phyloP scores from a whole-genome alignment of 2,329 filamentous ascomycete species.

The Didymosphaeria variabile region DNA sequence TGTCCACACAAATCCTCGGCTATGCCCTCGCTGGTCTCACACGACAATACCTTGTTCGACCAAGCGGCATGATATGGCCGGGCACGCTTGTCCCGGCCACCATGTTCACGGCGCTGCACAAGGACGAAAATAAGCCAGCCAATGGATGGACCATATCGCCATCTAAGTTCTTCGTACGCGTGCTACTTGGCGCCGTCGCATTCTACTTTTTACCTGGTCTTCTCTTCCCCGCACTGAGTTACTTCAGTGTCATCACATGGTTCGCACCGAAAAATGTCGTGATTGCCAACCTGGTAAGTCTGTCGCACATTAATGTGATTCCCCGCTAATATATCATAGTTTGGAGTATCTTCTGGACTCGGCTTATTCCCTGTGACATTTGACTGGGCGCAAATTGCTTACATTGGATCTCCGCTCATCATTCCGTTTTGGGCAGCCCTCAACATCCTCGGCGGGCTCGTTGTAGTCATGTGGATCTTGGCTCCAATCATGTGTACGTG shows the following conservation, averaged over 20 bases:
- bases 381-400: constrained; percentile 89
- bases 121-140: constrained; percentile 81
- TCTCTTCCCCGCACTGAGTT: constrained; percentile 83
- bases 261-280: constrained; percentile 88
- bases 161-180: constrained; percentile 83
- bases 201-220: constrained; percentile 90
- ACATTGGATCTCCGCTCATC: constrained; percentile 84
- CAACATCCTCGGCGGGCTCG: constrained; percentile 82
- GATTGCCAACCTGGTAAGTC: constrained; percentile 74
- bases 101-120: constrained; percentile 89
- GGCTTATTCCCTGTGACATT: constrained; percentile 87
- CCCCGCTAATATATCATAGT: constrained; percentile 51
- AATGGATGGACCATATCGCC: constrained; percentile 84
- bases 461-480: constrained; percentile 85
- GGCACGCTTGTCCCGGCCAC: constrained; percentile 86
- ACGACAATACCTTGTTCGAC: constrained; percentile 81
- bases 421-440: constrained; percentile 88
- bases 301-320: not conserved
- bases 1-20: constrained; percentile 86
- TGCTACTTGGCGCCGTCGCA: constrained; percentile 74
- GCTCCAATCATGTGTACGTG: constrained; percentile 74
- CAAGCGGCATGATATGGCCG: constrained; percentile 91
- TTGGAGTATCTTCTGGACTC: constrained; percentile 84
- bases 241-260: constrained; percentile 91
- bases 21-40: constrained; percentile 88